These are phyloP conservation scores for Aspergillus aculeatus DNA, from an alignment of 2,329 filamentous ascomycete genomes.

Conservation along the genomic window DNA sequence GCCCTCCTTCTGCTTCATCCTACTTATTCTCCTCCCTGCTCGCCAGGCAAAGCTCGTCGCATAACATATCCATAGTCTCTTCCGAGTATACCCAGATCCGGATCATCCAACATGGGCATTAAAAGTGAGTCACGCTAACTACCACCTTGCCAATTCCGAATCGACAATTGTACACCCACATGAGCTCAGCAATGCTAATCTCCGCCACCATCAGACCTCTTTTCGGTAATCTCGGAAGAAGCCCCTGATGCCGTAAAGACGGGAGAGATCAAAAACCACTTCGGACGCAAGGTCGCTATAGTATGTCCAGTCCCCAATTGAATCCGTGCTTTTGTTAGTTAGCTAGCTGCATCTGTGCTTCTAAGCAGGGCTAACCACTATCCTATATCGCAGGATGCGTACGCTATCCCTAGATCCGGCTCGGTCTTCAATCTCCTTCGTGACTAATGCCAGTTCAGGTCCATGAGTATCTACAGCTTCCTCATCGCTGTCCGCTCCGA, in stretches of 20 bases:
- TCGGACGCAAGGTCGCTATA: slow-evolving; percentile 96
- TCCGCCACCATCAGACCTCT: slow-evolving; percentile 56
- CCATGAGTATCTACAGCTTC: slow-evolving; percentile 99
- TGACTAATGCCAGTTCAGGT: slow-evolving; percentile 52
- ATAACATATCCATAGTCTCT: too few relatives aligned
- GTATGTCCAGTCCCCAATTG: slow-evolving; percentile 54
- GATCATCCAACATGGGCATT: slow-evolving; percentile 47
- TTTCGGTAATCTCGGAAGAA: slow-evolving; percentile 82
- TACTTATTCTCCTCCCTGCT: too few relatives aligned
- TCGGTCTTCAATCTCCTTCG: neutral
- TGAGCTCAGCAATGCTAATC: slow-evolving; percentile 15
- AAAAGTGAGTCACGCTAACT: slow-evolving; percentile 44
- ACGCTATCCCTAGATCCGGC: slow-evolving; percentile 21
- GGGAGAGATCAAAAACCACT: slow-evolving; percentile 98
- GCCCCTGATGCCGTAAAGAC: slow-evolving; percentile 94
- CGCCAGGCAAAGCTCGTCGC: too few relatives aligned
- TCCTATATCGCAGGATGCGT: slow-evolving; percentile 56
- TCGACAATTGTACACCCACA: slow-evolving; percentile 54
- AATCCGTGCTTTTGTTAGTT: slow-evolving; percentile 17
- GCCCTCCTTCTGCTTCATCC: too few relatives aligned
- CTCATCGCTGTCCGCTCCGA: slow-evolving; percentile 95
- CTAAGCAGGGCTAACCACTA: neutral
- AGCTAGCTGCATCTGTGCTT: slow-evolving; percentile 1
- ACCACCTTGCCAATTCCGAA: slow-evolving; percentile 42
- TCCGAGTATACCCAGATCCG: too few relatives aligned